Evolutionary conservation across 2,329 filamentous ascomycete species (phyloP), one percentile per base, ranked within the genome.

Genomic region (Mariannaea sp.): DNA sequence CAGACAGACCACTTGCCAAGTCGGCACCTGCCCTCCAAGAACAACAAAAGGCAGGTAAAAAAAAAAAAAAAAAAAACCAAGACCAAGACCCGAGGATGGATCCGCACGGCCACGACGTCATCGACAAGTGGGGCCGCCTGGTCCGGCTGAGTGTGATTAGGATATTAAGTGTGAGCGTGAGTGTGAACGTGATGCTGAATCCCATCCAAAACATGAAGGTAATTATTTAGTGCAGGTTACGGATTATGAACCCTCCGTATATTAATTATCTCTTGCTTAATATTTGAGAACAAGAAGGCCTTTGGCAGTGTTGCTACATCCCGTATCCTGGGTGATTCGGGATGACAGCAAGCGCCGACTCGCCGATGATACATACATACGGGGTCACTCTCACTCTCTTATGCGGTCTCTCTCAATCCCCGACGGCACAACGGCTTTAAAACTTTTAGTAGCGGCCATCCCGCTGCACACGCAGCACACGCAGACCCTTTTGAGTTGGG

Each of bases 101-200:
- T 29, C 26, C 36, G 26, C 39, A 17, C 36, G 22, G 46, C 30
- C 27, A 38, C 39, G 47, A 49, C 39, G 47, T 49, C 47, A 49
- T 49, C 36, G 22, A 22, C 8, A 13, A 26, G 47, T 43, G 47
- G 47, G 47, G 47, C 47, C 47, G 47, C 30, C 29, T 24, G 39
- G 39, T n/a, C 39, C 39, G 39, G 38, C 24, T 38, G 40, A 24
- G 30, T 24, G 14, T 26, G 12, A 17, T 9, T 24, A n/a, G n/a
- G 20, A 41, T 26, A 16, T 24, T 39, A n/a, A n/a, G n/a, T n/a
- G n/a, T n/a, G n/a, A n/a, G n/a, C n/a, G n/a, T n/a, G n/a, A n/a
- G n/a, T n/a, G n/a, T n/a, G n/a, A n/a, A n/a, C n/a, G n/a, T n/a
- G n/a, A n/a, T n/a, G n/a, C n/a, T n/a, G n/a, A n/a, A n/a, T n/a